A percentile compares a stretch with the other conserved stretches of the same genome.
These are phyloP conservation scores for Murraya paniculata DNA, from an alignment of 345 rosid species.

Conservation along the genomic window DNA sequence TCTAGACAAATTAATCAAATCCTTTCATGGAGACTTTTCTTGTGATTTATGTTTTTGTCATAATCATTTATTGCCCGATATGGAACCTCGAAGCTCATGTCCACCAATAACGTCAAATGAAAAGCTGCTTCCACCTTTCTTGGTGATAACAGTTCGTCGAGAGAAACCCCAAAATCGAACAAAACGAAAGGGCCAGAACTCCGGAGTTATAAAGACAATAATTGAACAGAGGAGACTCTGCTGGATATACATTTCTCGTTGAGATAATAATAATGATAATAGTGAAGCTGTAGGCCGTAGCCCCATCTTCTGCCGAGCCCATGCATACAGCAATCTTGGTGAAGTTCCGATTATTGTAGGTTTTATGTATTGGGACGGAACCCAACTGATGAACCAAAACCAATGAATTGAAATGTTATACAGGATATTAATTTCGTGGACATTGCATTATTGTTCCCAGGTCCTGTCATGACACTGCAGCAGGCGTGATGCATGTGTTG, in stretches of 20 bases:
- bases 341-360: not conserved
- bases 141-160: not conserved
- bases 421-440: not conserved
- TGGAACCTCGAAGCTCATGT: conserved; percentile 12
- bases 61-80: conserved; percentile 2
- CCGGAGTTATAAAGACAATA: not conserved
- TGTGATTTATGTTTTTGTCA: not conserved
- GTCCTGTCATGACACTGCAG: not conserved
- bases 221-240: not conserved
- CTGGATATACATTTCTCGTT: not conserved
- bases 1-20: too few species aligned
- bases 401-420: not conserved
- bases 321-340: not conserved
- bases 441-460: conserved; percentile 13
- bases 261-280: not conserved
- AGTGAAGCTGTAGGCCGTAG: not conserved
- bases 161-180: not conserved
- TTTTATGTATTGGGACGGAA: not conserved
- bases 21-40: too few species aligned
- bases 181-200: not conserved
- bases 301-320: not conserved
- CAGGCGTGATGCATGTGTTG: not conserved
- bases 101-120: not conserved
- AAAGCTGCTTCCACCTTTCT: not conserved
- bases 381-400: not conserved